Evolutionary conservation across 1,284 basidiomycete genomes (phyloP), one percentile per base, ranked within the genome.

Genomic region (Pseudozyma sp.): DNA sequence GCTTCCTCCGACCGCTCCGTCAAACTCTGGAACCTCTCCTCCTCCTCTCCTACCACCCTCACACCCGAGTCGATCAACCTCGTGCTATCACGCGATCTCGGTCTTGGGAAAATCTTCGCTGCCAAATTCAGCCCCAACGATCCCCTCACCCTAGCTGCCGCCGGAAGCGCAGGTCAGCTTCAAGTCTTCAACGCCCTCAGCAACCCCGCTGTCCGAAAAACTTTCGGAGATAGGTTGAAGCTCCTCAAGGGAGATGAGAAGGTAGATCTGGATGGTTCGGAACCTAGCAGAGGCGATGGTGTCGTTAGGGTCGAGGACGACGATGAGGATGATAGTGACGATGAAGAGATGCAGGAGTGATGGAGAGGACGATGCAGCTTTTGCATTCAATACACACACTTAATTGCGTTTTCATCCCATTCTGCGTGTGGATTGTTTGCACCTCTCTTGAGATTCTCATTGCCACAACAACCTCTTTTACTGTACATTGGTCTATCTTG

Each of bases 51-150:
- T 4, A 11, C 3, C 14, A 17, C 43, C 3, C 8, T 31, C 19
- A 9, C 50, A 5, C 67, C 66, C 4, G 53, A 47, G 2, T 67
- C 68, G 7, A 93, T 98, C 81, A 94, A 91, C 84, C 87, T 99
- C 75, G 94, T 94, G 6, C 91, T 92, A 0, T 92, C 91, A 11
- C 87, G 94, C 67, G 95, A 99, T 85, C 87, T 99, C n/a, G 95
- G 94, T 45, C 90, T 97, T 50, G 96, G 96, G 85, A 97, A 97
- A 87, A 92, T 99, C 17, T 99, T 99, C 85, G 91, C 94, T 1
- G 88, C 92, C 0, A 87, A 89, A 4, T 98, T 93, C 88, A 95
- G 93, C 24, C 96, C 97, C 0, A 94, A 98, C 84, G 93, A 97
- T 79, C 92, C 95, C 0, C 89, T 98, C 54, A 97, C 94, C 1